phyloP scores from a whole-genome alignment of 1,284 basidiomycete species.

The Volvariella surrecta region DNA sequence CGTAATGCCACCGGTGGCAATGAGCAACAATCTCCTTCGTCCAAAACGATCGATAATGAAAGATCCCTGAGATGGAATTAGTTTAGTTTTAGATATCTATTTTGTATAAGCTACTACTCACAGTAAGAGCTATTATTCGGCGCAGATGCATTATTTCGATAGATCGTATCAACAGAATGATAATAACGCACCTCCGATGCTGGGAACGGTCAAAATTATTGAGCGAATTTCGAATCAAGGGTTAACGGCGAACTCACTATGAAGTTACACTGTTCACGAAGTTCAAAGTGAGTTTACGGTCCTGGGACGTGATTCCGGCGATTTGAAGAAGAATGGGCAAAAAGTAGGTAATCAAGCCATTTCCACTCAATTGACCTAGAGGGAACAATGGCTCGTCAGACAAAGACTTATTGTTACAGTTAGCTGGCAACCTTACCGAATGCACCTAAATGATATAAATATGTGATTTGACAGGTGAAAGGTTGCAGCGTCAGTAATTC shows the following conservation, averaged over 20 bases:
- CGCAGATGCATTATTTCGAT: not conserved
- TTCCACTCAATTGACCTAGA: constrained; percentile 29
- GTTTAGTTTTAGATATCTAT: no score
- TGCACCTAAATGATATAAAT: not conserved
- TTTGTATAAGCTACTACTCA: constrained; percentile 12
- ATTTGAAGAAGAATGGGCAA: constrained; percentile 34
- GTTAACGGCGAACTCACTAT: constrained; percentile 21
- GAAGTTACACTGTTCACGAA: constrained; percentile 44
- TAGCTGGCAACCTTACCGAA: no score
- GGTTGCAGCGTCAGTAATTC: not conserved
- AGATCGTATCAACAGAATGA: not conserved
- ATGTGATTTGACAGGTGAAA: not conserved
- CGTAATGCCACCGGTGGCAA: constrained; percentile 26
- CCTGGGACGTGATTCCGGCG: constrained; percentile 34
- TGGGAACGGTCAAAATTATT: constrained; percentile 7
- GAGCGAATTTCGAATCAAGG: constrained; percentile 7
- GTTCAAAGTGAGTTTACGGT: constrained; percentile 33
- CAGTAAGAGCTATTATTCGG: constrained; percentile 16
- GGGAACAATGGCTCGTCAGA: not conserved
- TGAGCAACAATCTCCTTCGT: constrained; percentile 29
- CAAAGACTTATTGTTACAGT: no score
- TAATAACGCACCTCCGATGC: constrained; percentile 11
- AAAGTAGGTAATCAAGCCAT: constrained; percentile 43
- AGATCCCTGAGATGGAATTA: constrained; percentile 34
- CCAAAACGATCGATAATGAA: constrained; percentile 34